Evolutionary conservation across 1,284 basidiomycete genomes (phyloP), one percentile per base, ranked within the genome.

Genomic region (Irpex rosettiformis): DNA sequence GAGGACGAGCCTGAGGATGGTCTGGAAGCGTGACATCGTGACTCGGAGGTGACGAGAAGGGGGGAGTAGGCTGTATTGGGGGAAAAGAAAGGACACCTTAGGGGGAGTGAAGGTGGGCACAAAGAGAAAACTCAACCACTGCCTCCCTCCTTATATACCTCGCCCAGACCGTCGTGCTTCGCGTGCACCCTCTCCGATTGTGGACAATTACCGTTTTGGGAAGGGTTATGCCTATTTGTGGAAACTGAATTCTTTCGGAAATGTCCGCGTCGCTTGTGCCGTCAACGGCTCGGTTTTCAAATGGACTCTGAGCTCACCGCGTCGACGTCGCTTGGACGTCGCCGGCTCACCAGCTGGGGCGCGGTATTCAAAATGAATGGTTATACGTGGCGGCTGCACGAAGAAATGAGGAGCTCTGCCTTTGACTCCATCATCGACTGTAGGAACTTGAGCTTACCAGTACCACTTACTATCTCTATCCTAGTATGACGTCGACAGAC

Each of bases 21-120:
- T 5, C 18, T 28, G 25, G 27, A 22, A 47, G 54, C 21, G 37
- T 29, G 37, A 55, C 58, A 59, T 59, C 16, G 48, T 59, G 55
- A n/a, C 8, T 49, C n/a, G 30, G 43, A 18, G 51, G 29, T 43
- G 25, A 18, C 11, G 48, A 51, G 16, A 24, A 24, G 27, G n/a
- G 27, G 27, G 25, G 48, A 29, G 27, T 51, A 51, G 48, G 48
- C 48, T 51, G 48, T 51, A 25, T 7, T 16, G 18, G 52, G 16
- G 22, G 11, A 52, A 51, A 57, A 16, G 56, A 57, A 45, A 57
- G 56, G 49, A 57, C 56, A 52, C 56, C 56, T 52, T 57, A 37
- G n/a, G 29, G 37, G 29, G 48, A 30, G 56, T 57, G 56, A 57
- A 57, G 56, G 49, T 57, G 49, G 56, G 56, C 47, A 52, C 56